These are phyloP conservation scores for Tuctoria greenei DNA, from an alignment of 176 grass and related monocot genomes.

Conservation along the genomic window DNA sequence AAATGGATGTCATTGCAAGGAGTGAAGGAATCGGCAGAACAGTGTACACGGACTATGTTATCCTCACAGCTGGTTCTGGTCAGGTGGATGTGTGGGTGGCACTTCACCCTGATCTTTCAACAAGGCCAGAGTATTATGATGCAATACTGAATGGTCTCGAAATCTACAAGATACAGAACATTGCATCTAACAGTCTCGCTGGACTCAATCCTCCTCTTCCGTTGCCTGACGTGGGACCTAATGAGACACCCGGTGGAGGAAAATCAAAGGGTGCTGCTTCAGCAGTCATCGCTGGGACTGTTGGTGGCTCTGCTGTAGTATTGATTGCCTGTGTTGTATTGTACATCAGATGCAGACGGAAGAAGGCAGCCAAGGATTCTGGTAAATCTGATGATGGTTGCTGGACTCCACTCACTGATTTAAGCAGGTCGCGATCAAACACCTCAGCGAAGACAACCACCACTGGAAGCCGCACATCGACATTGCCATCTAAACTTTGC, in stretches of 20 bases:
- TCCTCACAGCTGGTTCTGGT: slow-evolving; percentile 21
- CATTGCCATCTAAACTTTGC: slow-evolving; percentile 51
- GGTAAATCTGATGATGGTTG: slow-evolving; percentile 15
- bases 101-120: slow-evolving; percentile 59
- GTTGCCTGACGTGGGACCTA: background rate
- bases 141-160: slow-evolving; percentile 84
- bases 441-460: slow-evolving; percentile 24
- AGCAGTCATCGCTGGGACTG: slow-evolving; percentile 33
- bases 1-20: slow-evolving; percentile 57
- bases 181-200: slow-evolving; percentile 33
- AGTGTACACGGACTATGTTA: slow-evolving; percentile 42
- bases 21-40: slow-evolving; percentile 50
- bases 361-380: slow-evolving; percentile 43
- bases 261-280: background rate
- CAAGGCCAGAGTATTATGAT: slow-evolving; percentile 52
- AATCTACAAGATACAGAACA: slow-evolving; percentile 53
- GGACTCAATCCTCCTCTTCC: slow-evolving; percentile 47
- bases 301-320: slow-evolving; percentile 27
- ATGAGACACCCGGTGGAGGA: background rate
- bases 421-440: slow-evolving; percentile 34
- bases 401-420: slow-evolving; percentile 42
- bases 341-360: slow-evolving; percentile 34
- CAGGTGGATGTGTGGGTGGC: slow-evolving; percentile 61
- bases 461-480: slow-evolving; percentile 43
- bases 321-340: slow-evolving; percentile 24